These are phyloP conservation scores for Elasticomyces elasticus DNA, from an alignment of 495 filamentous ascomycete species.

Conservation along the genomic window DNA sequence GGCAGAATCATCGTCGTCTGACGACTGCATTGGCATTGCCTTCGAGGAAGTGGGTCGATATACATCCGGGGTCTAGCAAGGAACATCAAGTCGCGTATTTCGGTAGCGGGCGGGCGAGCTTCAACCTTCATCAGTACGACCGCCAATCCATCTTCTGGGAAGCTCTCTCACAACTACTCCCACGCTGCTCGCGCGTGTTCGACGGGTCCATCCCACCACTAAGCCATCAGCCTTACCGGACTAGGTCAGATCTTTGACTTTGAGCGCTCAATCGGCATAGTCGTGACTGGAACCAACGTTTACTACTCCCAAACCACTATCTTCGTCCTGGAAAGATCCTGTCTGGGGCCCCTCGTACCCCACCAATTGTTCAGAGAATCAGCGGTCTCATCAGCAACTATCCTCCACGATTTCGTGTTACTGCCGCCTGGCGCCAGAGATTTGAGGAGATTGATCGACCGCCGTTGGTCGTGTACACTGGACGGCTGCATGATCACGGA, in stretches of 20 bases:
- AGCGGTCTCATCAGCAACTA: background rate
- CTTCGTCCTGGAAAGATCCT: background rate
- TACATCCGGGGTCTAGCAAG: background rate
- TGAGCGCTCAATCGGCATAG: background rate
- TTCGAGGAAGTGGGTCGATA: background rate
- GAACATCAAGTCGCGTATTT: background rate
- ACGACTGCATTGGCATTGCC: too few relatives aligned
- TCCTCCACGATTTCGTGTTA: too few relatives aligned
- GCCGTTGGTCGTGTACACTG: too few relatives aligned
- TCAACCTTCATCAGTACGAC: background rate
- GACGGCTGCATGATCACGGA: too few relatives aligned
- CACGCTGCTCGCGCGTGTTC: background rate
- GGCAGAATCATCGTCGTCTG: too few relatives aligned
- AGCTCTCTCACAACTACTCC: background rate
- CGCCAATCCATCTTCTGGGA: background rate
- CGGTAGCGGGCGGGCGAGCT: constrained; percentile 5
- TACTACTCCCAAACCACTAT: background rate
- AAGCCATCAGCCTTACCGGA: background rate
- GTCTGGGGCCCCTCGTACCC: background rate
- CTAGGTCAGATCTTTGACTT: background rate
- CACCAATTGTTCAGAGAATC: background rate
- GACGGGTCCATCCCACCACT: background rate
- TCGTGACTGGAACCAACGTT: background rate
- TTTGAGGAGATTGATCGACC: too few relatives aligned
- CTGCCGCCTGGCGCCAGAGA: too few relatives aligned